Percentiles rank a stretch among this genome's conserved stretches.
Evolutionary conservation across 2,329 filamentous ascomycete genomes (phyloP).

Genomic region (Aureobasidium sp.): DNA sequence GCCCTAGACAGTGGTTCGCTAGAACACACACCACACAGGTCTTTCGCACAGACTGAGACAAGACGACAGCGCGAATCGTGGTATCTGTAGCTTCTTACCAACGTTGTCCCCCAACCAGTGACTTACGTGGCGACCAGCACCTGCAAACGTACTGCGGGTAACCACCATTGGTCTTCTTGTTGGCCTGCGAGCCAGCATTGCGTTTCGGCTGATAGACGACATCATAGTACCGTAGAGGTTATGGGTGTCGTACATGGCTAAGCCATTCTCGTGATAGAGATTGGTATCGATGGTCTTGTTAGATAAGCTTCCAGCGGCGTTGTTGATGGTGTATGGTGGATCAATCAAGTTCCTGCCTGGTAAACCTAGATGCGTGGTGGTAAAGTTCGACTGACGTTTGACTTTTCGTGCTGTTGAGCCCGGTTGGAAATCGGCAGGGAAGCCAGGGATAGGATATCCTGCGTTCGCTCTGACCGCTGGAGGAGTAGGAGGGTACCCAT

Average conservation of each 20-base stretch:
- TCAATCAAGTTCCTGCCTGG: conserved; percentile 57
- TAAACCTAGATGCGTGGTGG: conserved; percentile 41
- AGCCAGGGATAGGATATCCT: conserved; percentile 61
- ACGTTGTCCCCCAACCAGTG: conserved; percentile 56
- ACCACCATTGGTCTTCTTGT: conserved; percentile 61
- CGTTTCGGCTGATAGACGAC: conserved; percentile 56
- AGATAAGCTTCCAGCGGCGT: conserved; percentile 45
- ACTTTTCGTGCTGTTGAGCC: conserved; percentile 21
- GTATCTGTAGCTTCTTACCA: background rate
- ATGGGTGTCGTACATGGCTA: conserved; percentile 67
- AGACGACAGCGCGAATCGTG: background rate
- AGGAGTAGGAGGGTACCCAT: conserved; percentile 53
- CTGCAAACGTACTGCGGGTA: conserved; percentile 68
- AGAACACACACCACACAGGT: background rate
- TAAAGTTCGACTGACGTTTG: conserved; percentile 18
- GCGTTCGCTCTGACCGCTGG: conserved; percentile 51
- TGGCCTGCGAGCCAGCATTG: conserved; percentile 62
- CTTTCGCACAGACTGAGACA: background rate
- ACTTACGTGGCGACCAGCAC: conserved; percentile 55
- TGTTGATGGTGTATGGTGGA: conserved; percentile 60
- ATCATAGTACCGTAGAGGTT: conserved; percentile 74
- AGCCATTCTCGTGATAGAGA: conserved; percentile 60
- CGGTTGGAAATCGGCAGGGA: conserved; percentile 61
- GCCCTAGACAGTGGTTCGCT: background rate
- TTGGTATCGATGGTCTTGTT: conserved; percentile 56